phyloP scores from a whole-genome alignment of 2,329 filamentous ascomycete genomes.

The Sporothrix pallida region DNA sequence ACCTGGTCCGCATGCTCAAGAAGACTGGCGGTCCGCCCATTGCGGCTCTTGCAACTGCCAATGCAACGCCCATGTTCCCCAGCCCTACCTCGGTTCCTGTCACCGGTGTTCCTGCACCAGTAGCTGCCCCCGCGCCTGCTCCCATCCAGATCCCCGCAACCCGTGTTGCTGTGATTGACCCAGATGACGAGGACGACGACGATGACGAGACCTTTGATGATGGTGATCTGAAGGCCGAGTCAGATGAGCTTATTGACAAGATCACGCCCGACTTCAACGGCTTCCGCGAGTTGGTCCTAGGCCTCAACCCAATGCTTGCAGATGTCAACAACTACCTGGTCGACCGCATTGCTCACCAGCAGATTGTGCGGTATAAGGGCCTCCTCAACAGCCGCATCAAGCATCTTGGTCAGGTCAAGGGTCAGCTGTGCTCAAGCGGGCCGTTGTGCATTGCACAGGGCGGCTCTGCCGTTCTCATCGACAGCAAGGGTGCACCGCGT shows the following conservation, averaged over 20 bases:
- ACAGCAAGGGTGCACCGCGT: conserved; percentile 63
- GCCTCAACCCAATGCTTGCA: conserved; percentile 73
- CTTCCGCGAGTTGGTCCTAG: conserved; percentile 75
- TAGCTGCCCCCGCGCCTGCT: not conserved
- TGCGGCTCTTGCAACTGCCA: conserved; percentile 53
- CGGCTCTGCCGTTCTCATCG: conserved; percentile 67
- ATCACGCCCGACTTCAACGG: conserved; percentile 76
- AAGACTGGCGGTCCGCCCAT: conserved; percentile 61
- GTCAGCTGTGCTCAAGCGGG: conserved; percentile 63
- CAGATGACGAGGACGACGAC: conserved; percentile 61
- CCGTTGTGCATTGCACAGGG: conserved; percentile 69
- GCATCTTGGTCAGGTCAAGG: conserved; percentile 66
- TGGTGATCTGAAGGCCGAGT: conserved; percentile 65
- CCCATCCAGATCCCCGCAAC: conserved; percentile 34
- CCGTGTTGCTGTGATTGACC: conserved; percentile 42
- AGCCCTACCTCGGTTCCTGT: not conserved
- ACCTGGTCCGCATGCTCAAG: conserved; percentile 59
- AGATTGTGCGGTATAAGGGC: conserved; percentile 77
- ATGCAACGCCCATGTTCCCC: conserved; percentile 37
- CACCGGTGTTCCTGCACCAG: not conserved
- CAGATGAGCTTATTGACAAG: conserved; percentile 66
- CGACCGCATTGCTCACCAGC: conserved; percentile 82
- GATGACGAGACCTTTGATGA: conserved; percentile 68
- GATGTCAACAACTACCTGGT: conserved; percentile 67
- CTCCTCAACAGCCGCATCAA: conserved; percentile 73